phyloP scores from a whole-genome alignment of 495 filamentous ascomycete genomes.

The Sporormia fimetaria region DNA sequence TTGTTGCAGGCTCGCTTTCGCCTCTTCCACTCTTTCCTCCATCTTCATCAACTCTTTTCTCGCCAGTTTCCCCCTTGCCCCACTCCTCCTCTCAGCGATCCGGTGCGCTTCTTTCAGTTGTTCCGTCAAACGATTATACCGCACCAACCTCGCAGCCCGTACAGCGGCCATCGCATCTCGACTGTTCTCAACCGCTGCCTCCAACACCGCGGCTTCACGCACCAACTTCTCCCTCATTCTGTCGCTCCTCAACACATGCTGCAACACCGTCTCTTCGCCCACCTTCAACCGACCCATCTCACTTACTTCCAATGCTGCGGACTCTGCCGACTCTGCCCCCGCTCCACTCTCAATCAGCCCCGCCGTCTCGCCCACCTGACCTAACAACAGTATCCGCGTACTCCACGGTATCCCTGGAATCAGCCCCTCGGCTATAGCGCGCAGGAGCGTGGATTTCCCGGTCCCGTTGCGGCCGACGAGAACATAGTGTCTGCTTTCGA shows the following conservation, averaged over 20 bases:
- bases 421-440: slow-evolving; percentile 63
- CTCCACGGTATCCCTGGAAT: slow-evolving; percentile 66
- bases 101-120: slow-evolving; percentile 57
- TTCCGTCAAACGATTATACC: slow-evolving; percentile 46
- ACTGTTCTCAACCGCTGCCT: slow-evolving; percentile 36
- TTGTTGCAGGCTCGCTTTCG: slow-evolving; percentile 31
- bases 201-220: slow-evolving; percentile 42
- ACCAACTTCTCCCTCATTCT: slow-evolving; percentile 45
- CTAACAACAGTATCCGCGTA: slow-evolving; percentile 56
- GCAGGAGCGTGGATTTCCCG: slow-evolving; percentile 68
- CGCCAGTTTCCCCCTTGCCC: slow-evolving; percentile 58
- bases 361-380: slow-evolving; percentile 47
- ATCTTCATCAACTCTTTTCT: slow-evolving; percentile 55
- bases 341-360: too few species aligned
- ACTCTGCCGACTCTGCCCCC: too few species aligned
- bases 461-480: slow-evolving; percentile 67
- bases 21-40: slow-evolving; percentile 50
- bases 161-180: slow-evolving; percentile 47
- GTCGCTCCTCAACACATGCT: slow-evolving; percentile 58
- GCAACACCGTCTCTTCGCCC: slow-evolving; percentile 41
- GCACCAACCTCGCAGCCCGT: slow-evolving; percentile 46
- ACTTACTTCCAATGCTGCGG: too few species aligned
- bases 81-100: slow-evolving; percentile 60
- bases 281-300: slow-evolving; percentile 14
- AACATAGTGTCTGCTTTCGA: slow-evolving; percentile 60